Base-by-base conservation (phyloP, 352 stramenopile species). In the Hyphochytrium catenoides region DNA sequence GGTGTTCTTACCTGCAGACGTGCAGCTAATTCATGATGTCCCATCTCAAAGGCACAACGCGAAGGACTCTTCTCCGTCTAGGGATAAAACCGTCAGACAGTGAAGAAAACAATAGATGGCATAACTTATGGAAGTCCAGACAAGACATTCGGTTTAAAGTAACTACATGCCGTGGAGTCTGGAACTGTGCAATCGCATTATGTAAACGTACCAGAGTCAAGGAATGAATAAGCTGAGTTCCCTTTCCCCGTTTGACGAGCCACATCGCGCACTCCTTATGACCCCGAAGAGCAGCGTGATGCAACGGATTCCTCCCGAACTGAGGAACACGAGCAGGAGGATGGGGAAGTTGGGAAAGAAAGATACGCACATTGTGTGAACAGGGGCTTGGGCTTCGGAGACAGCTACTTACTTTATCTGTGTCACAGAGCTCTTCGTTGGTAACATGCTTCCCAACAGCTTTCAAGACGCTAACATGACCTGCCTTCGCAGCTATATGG, bases 41-140 rank as follows among this genome's bases (percentile, higher is more conserved):
- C 69, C 21, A 64, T 67, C 47, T 84, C 69, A 44, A 84, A 84
- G 5, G 69, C 69, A 50, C 69, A 84, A 5, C 69, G 55, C 8
- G 69, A 84, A 19, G 69, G 64, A n/a, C 59, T 79, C 33, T 84
- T 84, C 49, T 75, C 71, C 12, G 69, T 83, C 68, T 83, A n/a
- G n/a, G n/a, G n/a, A n/a, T n/a, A n/a, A n/a, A n/a, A n/a, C n/a
- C n/a, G 44, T 34, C 9, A 48, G 27, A 12, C 40, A 16, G 17
- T 14, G 3, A 25, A 14, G 7, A 20, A 41, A 36, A 20, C 38
- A 19, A 9, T 29, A 24, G 26, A 46, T n/a, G 34, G 43, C 5
- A 39, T 8, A n/a, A 33, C 20, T 39, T 36, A 48, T 32, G 41
- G 34, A 28, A 26, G 14, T 35, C 8, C 23, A 29, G 27, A 11